Base-by-base conservation (phyloP, 768 basidiomycete species). In the Arthromyces matolae region DNA sequence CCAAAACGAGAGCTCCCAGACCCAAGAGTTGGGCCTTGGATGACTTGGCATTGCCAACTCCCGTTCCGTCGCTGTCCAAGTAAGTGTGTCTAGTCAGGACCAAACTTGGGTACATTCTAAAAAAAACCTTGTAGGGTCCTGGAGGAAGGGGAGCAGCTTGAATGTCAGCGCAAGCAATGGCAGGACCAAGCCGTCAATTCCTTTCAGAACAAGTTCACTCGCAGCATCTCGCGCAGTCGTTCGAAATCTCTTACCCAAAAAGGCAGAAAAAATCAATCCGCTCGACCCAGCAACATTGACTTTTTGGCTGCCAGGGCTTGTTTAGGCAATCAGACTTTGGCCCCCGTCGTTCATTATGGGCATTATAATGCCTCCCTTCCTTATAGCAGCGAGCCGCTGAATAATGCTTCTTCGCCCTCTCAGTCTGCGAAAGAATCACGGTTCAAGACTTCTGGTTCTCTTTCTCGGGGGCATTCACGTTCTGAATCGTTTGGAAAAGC, bases 151-250 rank as follows among this genome's bases (percentile, higher is more conserved):
- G 69, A 78, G 44, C 68, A 68, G 37, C 71, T 89, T 9, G 74
- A 80, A n/a, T 71, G 69, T 41, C 78, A 89, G 51, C 81, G 88
- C 13, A 73, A 76, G 41, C 66, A 71, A 53, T 90, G 88, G 88
- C 79, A 84, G 55, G 60, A 64, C 3, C 77, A 84, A 51, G 88
- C 88, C 0, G 66, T 69, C 0, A 68, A 64, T 25, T 87, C 86
- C 5, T 76, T 86, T 50, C 80, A 80, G 42, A 87, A 88, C 60
- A 79, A 75, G 52, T 76, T 72, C 13, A 72, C 80, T 8, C 78
- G 86, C 27, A 80, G 71, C 25, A 53, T 86, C 9, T 86, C 85
- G 8, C 78, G 86, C 1, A 69, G 78, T 6, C 77, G 87, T 23
- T 69, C 83, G 18, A 83, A 80, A 56, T 82, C 83, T 2, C 64